These are phyloP conservation scores for Brassica balearica DNA, from an alignment of 441 rosid genomes.

Conservation along the genomic window DNA sequence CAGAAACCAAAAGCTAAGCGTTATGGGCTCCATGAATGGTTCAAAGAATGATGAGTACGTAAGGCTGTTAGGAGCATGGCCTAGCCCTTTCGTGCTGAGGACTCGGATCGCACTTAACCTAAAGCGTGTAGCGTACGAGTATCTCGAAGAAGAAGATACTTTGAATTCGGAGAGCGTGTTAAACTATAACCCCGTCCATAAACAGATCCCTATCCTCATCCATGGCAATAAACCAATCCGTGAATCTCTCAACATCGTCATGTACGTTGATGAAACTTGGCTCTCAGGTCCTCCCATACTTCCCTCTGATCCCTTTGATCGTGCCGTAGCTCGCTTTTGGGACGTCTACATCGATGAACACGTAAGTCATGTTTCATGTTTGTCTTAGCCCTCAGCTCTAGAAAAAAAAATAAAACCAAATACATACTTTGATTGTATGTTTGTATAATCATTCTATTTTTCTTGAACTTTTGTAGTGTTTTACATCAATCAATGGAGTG, in stretches of 20 bases:
- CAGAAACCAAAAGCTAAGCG: slow-evolving; percentile 10
- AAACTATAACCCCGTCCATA: slow-evolving; percentile 54
- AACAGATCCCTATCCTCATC: slow-evolving; percentile 54
- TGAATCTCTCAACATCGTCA: slow-evolving; percentile 52
- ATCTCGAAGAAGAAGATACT: slow-evolving; percentile 50
- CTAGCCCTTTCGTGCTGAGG: slow-evolving; percentile 52
- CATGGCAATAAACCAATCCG: slow-evolving; percentile 52
- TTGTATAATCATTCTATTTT: neutral
- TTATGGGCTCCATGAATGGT: slow-evolving; percentile 34
- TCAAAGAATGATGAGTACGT: slow-evolving; percentile 45
- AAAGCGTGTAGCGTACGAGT: slow-evolving; percentile 49
- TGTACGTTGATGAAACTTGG: slow-evolving; percentile 57
- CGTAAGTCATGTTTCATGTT: slow-evolving; percentile 41
- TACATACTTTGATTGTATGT: neutral
- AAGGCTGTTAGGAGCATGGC: slow-evolving; percentile 54
- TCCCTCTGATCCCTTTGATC: slow-evolving; percentile 55
- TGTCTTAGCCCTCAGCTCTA: neutral
- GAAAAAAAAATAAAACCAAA: neutral
- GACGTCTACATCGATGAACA: slow-evolving; percentile 59
- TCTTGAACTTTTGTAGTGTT: slow-evolving; percentile 50
- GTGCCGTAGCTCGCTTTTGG: slow-evolving; percentile 63
- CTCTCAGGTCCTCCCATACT: slow-evolving; percentile 48
- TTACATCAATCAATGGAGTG: slow-evolving; percentile 51
- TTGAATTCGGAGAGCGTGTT: slow-evolving; percentile 51
- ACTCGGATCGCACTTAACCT: slow-evolving; percentile 50